phyloP scores from a whole-genome alignment of 164 flowering plant genomes.

The Umbellularia californica region DNA sequence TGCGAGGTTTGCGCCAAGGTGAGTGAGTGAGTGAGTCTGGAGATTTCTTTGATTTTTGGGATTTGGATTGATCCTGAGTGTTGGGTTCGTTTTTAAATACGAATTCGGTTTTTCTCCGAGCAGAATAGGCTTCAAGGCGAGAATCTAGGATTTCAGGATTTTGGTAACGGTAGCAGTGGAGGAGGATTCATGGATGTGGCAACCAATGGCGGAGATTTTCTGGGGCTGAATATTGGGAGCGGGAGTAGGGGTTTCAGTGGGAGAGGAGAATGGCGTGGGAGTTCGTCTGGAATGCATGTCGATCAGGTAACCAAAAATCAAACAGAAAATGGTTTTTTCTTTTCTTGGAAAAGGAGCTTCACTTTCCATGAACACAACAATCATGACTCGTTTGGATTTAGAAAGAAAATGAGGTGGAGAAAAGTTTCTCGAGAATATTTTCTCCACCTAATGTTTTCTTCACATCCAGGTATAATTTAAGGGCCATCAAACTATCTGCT shows the following conservation, averaged over 20 bases:
- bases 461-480: no score
- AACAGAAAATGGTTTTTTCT: not conserved
- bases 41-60: not conserved
- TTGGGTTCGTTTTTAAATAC: not conserved
- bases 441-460: no score
- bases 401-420: no score
- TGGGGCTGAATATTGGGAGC: conserved; percentile 14
- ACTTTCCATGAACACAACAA: no score
- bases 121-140: conserved; percentile 12
- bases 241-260: conserved; percentile 7
- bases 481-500: no score
- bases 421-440: no score
- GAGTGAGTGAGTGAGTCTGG: not conserved
- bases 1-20: conserved; percentile 21
- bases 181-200: not conserved
- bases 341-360: no score
- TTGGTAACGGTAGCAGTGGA: not conserved
- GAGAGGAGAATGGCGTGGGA: conserved; percentile 4
- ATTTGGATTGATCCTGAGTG: not conserved
- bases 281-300: conserved; percentile 8
- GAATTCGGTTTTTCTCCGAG: not conserved
- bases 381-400: no score
- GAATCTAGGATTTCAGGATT: conserved; percentile 14
- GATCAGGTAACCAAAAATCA: conserved; percentile 6
- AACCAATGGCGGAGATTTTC: conserved; percentile 10